Conservation (phyloP, 2,329 filamentous ascomycete genomes). For the Pseudogymnoascus sp. region DNA sequence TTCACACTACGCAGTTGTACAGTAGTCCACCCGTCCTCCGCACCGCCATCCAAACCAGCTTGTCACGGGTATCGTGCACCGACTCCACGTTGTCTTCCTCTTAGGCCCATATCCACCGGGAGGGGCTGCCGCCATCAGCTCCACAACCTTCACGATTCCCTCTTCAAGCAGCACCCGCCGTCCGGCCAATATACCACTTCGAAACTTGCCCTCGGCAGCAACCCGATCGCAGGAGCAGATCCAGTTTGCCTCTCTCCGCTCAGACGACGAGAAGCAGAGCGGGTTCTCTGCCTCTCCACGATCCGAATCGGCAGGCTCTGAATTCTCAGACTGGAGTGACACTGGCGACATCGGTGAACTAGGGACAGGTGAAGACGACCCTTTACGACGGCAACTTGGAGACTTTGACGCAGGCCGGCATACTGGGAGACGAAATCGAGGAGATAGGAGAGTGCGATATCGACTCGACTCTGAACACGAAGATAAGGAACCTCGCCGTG, state of each 20-base stretch:
- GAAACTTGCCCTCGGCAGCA: slow-evolving; percentile 50
- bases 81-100: slow-evolving; percentile 8
- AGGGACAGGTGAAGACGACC: slow-evolving; percentile 73
- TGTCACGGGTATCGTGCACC: slow-evolving; percentile 5
- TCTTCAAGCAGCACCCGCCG: slow-evolving; percentile 56
- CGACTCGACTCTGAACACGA: slow-evolving; percentile 37
- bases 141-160: slow-evolving; percentile 78
- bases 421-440: slow-evolving; percentile 36
- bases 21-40: not conserved
- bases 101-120: slow-evolving; percentile 11
- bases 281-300: slow-evolving; percentile 40
- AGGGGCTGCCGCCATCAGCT: slow-evolving; percentile 72
- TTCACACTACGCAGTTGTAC: not conserved
- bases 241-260: slow-evolving; percentile 40
- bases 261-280: slow-evolving; percentile 32
- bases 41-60: not conserved
- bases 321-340: slow-evolving; percentile 82
- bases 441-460: slow-evolving; percentile 63
- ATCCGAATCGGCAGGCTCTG: slow-evolving; percentile 51
- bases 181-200: slow-evolving; percentile 79
- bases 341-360: slow-evolving; percentile 93
- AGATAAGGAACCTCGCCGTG: slow-evolving; percentile 30
- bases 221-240: slow-evolving; percentile 18
- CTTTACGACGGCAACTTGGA: slow-evolving; percentile 61
- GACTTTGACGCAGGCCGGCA: slow-evolving; percentile 50